Evolutionary conservation across 208 protist genomes (phyloP).

Genomic region (Phytomonas sp.): DNA sequence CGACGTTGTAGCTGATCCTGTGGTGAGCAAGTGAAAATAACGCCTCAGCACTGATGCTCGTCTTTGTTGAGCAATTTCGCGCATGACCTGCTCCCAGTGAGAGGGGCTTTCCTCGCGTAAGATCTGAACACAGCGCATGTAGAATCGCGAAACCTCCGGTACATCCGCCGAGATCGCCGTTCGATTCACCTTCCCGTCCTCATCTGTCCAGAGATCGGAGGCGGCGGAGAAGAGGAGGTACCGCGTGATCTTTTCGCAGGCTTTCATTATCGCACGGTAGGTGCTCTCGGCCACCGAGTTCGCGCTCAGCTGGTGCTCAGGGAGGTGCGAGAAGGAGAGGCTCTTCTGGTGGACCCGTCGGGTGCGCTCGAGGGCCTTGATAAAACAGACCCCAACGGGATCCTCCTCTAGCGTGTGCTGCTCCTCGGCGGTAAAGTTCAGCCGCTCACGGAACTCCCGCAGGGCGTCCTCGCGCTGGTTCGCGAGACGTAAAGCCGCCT

Average conservation of each 20-base stretch:
- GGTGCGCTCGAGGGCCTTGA: conserved; percentile 57
- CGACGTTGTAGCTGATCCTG: conserved; percentile 46
- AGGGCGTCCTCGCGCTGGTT: conserved; percentile 51
- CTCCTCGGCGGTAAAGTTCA: conserved; percentile 57
- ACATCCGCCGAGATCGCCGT: conserved; percentile 32
- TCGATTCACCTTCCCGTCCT: conserved; percentile 11
- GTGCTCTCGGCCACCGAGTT: conserved; percentile 63
- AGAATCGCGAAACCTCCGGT: conserved; percentile 63
- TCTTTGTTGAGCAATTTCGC: conserved; percentile 61
- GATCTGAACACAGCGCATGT: conserved; percentile 50
- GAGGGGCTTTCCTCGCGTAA: conserved; percentile 49
- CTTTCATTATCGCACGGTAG: conserved; percentile 54
- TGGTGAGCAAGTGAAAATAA: conserved; percentile 82
- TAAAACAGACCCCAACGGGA: conserved; percentile 45
- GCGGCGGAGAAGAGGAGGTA: conserved; percentile 40
- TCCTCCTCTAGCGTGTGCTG: conserved; percentile 48
- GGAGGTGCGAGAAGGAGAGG: conserved; percentile 37
- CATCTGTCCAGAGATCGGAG: conserved; percentile 4
- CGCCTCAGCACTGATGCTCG: conserved; percentile 65
- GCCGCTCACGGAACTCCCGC: conserved; percentile 49
- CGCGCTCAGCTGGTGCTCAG: conserved; percentile 9
- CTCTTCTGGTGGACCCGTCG: conserved; percentile 59
- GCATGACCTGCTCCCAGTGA: conserved; percentile 58
- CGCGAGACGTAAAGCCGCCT: conserved; percentile 30
- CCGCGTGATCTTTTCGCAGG: conserved; percentile 51